phyloP scores from a whole-genome alignment of 139 green algal genomes.

The Haematococcus sp. region DNA sequence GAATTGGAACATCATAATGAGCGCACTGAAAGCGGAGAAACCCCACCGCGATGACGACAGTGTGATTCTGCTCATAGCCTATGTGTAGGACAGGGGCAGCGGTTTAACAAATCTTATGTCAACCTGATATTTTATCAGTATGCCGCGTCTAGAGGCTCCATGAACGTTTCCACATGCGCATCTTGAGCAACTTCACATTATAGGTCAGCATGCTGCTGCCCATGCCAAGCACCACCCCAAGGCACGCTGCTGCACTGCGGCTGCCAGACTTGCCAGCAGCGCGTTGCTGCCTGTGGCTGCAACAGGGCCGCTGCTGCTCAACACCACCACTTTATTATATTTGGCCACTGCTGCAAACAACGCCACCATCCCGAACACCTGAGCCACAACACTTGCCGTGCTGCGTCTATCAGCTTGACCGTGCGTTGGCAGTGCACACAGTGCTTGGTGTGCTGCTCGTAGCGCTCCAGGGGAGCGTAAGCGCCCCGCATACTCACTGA shows the following conservation, averaged over 20 bases:
- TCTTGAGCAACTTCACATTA: too few relatives aligned
- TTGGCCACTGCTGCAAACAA: conserved; percentile 4
- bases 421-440: conserved; percentile 17
- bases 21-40: too few relatives aligned
- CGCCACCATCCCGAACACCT: background rate
- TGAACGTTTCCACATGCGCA: too few relatives aligned
- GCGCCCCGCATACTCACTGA: conserved; percentile 9
- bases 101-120: too few relatives aligned
- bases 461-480: conserved; percentile 21
- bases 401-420: conserved; percentile 6
- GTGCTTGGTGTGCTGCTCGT: conserved; percentile 24
- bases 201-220: too few relatives aligned
- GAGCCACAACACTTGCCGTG: background rate
- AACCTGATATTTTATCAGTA: too few relatives aligned
- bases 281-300: background rate
- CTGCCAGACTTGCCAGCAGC: background rate
- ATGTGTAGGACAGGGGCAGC: too few relatives aligned
- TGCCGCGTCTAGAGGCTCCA: too few relatives aligned
- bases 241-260: background rate
- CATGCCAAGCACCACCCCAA: background rate
- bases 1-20: too few relatives aligned
- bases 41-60: too few relatives aligned
- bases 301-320: background rate
- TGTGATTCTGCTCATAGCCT: too few relatives aligned
- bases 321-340: background rate